Evolutionary conservation across 73 alveolate species (phyloP).

Genomic region (Paramecium bursaria): DNA sequence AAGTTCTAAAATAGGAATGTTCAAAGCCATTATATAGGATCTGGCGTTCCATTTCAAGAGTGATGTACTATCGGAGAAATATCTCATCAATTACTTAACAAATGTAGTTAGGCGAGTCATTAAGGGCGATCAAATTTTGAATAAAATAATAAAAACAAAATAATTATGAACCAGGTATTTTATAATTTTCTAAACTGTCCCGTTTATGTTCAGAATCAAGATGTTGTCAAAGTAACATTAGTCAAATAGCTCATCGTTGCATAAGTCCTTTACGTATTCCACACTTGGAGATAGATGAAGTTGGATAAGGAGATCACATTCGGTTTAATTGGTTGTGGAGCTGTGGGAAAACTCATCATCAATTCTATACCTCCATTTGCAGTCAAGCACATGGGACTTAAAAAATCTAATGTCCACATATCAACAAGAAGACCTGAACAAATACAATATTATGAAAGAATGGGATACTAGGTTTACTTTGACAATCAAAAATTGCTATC

Average conservation of each 20-base stretch:
- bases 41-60: too few relatives aligned
- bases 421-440: conserved; percentile 63
- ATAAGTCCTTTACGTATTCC: conserved; percentile 1
- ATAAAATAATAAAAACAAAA: not conserved
- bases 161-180: not conserved
- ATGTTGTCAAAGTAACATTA: not conserved
- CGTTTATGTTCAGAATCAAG: not conserved
- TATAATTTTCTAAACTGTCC: conserved; percentile 4
- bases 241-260: not conserved
- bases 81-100: too few relatives aligned
- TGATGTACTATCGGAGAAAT: too few relatives aligned
- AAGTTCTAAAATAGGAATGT: too few relatives aligned
- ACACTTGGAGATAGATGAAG: conserved; percentile 8
- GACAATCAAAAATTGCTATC: conserved; percentile 27
- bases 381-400: not conserved
- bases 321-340: conserved; percentile 11
- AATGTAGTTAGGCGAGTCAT: too few relatives aligned
- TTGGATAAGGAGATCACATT: not conserved
- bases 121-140: too few relatives aligned
- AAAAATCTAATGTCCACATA: conserved; percentile 11
- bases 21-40: too few relatives aligned
- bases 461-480: conserved; percentile 29
- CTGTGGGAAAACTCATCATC: conserved; percentile 14
- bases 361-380: conserved; percentile 42
- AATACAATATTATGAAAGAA: conserved; percentile 1